Evolutionary conservation across 2,329 filamentous ascomycete genomes (phyloP).

Genomic region (Albophoma yamanashiensis): DNA sequence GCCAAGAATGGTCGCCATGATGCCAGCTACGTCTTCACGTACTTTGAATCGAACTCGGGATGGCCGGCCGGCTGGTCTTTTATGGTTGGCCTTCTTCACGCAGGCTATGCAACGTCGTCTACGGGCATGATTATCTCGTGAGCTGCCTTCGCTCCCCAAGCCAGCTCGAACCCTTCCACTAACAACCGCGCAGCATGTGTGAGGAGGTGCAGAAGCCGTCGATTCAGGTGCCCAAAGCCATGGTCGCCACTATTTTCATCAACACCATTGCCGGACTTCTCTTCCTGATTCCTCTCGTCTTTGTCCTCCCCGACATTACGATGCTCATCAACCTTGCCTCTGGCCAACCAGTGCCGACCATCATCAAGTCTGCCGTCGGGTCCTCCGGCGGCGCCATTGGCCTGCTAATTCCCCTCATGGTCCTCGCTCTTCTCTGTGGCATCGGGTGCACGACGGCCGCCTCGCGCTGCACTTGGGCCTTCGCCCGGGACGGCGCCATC

Average conservation of each 20-base stretch:
- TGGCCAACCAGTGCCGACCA: constrained; percentile 53
- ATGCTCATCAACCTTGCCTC: constrained; percentile 40
- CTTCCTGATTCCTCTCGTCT: constrained; percentile 58
- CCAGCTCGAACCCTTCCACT: neutral
- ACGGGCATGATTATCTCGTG: constrained; percentile 73
- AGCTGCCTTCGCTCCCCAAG: constrained; percentile 18
- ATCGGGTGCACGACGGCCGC: constrained; percentile 60
- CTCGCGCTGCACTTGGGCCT: constrained; percentile 58
- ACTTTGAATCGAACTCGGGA: constrained; percentile 58
- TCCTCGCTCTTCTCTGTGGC: constrained; percentile 56
- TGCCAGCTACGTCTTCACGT: constrained; percentile 53
- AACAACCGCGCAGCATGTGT: constrained; percentile 46
- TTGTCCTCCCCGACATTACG: constrained; percentile 54
- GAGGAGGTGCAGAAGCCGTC: constrained; percentile 59
- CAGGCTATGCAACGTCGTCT: constrained; percentile 63
- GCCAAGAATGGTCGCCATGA: constrained; percentile 57
- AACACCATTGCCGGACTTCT: constrained; percentile 57
- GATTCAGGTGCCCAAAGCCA: constrained; percentile 60
- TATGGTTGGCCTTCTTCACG: constrained; percentile 60
- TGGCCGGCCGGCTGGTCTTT: constrained; percentile 66
- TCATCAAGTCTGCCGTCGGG: constrained; percentile 52
- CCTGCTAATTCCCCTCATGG: constrained; percentile 52
- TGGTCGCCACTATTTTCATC: constrained; percentile 56
- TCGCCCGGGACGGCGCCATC: constrained; percentile 59
- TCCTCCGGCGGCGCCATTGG: constrained; percentile 50